These are phyloP conservation scores for Ophiostoma perfectum DNA, from an alignment of 2,329 filamentous ascomycete genomes.

Conservation along the genomic window DNA sequence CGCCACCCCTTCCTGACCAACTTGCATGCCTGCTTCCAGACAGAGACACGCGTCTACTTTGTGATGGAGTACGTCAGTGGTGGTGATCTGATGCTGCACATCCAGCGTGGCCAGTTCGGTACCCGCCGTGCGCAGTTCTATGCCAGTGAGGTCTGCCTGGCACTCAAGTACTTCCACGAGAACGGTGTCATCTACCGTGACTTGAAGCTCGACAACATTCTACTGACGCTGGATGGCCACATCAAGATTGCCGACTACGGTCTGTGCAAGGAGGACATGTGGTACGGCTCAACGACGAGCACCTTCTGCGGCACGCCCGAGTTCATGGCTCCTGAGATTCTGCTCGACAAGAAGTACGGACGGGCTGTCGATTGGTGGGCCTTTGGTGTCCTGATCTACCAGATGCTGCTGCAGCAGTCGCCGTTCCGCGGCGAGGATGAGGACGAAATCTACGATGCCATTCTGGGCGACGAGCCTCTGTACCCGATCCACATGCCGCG, in stretches of 20 bases:
- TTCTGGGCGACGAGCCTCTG: conserved; percentile 91
- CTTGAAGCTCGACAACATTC: conserved; percentile 86
- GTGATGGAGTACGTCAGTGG: conserved; percentile 99
- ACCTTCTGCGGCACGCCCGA: conserved; percentile 99
- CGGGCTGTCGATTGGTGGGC: conserved; percentile 99
- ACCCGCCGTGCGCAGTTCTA: conserved; percentile 98
- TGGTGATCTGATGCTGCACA: conserved; percentile 98
- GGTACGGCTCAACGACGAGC: conserved; percentile 93
- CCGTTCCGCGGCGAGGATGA: conserved; percentile 98
- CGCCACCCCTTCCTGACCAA: conserved; percentile 93
- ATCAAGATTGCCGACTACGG: conserved; percentile 99
- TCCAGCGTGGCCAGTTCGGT: conserved; percentile 92
- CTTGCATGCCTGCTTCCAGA: conserved; percentile 97
- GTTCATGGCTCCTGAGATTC: conserved; percentile 98
- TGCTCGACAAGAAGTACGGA: conserved; percentile 97
- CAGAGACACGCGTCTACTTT: conserved; percentile 96
- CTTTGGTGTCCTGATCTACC: conserved; percentile 97
- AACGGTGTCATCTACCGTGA: conserved; percentile 99
- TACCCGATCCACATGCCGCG: conserved; percentile 99
- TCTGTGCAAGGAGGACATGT: conserved; percentile 99
- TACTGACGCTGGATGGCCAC: conserved; percentile 89
- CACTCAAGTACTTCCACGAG: conserved; percentile 98
- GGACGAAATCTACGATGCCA: conserved; percentile 98
- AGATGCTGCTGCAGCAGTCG: conserved; percentile 98
- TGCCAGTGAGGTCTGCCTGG: conserved; percentile 92